Evolutionary conservation across 768 basidiomycete species (phyloP).

Genomic region (Cyclocybe cylindracea): DNA sequence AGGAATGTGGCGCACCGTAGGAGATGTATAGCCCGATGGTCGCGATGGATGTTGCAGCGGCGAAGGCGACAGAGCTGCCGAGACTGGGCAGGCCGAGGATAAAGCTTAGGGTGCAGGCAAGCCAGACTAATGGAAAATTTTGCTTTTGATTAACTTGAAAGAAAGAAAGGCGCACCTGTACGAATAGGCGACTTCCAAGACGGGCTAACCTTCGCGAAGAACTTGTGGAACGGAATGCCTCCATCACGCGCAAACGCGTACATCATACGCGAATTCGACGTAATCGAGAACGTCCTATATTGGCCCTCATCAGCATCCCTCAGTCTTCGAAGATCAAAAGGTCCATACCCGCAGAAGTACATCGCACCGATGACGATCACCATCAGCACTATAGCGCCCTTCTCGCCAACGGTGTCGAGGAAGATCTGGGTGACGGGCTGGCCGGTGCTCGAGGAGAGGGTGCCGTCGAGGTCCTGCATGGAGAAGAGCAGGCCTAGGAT

Average conservation of each 20-base stretch:
- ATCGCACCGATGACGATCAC: slow-evolving; percentile 71
- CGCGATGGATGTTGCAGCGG: slow-evolving; percentile 18
- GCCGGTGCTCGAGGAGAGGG: slow-evolving; percentile 53
- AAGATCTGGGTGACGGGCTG: slow-evolving; percentile 82
- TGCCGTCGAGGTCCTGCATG: slow-evolving; percentile 67
- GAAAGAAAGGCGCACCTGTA: slow-evolving; percentile 45
- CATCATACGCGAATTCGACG: slow-evolving; percentile 83
- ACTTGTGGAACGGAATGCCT: slow-evolving; percentile 66
- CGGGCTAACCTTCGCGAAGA: slow-evolving; percentile 63
- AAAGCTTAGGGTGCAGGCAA: slow-evolving; percentile 76
- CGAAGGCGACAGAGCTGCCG: slow-evolving; percentile 40
- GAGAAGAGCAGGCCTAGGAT: slow-evolving; percentile 73
- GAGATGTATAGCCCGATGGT: slow-evolving; percentile 22
- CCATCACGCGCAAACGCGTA: slow-evolving; percentile 80
- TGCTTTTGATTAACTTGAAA: slow-evolving; percentile 1
- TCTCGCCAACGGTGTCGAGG: slow-evolving; percentile 71
- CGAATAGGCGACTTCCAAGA: slow-evolving; percentile 65
- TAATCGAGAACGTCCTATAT: slow-evolving; percentile 66
- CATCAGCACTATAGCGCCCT: slow-evolving; percentile 76
- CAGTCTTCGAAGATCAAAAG: not conserved
- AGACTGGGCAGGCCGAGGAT: slow-evolving; percentile 73
- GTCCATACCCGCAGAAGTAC: slow-evolving; percentile 67
- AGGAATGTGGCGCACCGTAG: too few relatives aligned
- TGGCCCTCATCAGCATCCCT: not conserved
- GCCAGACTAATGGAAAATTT: slow-evolving; percentile 56